Evolutionary conservation across 345 rosid genomes (phyloP).

Genomic region (Eucalyptus pauciflora): DNA sequence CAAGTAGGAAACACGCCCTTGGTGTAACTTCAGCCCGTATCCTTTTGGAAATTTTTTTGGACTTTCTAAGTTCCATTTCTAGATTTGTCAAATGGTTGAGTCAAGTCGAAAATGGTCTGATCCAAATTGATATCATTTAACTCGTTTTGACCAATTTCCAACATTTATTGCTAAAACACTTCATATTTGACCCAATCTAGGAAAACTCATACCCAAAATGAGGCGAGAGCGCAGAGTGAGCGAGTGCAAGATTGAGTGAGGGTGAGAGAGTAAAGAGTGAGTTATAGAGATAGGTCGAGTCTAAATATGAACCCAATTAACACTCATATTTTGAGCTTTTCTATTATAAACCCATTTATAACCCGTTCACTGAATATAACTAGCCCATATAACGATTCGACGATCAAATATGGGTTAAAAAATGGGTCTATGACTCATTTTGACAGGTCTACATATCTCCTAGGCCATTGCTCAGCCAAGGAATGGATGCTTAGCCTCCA

Average conservation of each 20-base stretch:
- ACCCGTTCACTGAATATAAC: background rate
- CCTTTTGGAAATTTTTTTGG: constrained; percentile 19
- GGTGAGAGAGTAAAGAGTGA: background rate
- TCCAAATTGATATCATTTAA: background rate
- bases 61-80: background rate
- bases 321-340: background rate
- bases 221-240: background rate
- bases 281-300: background rate
- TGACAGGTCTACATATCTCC: background rate
- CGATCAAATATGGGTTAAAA: too few species aligned
- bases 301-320: background rate
- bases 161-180: background rate
- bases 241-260: background rate
- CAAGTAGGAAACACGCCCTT: constrained; percentile 54
- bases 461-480: background rate
- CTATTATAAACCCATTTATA: background rate
- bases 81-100: background rate
- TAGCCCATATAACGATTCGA: too few species aligned
- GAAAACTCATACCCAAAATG: background rate
- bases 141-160: background rate
- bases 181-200: background rate
- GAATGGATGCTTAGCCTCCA: background rate
- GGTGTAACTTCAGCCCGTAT: constrained; percentile 71
- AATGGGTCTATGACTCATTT: background rate
- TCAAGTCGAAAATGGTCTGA: background rate